Evolutionary conservation across 2,329 filamentous ascomycete species (phyloP), one percentile per base, ranked within the genome.

Genomic region (Zymoseptoria ardabiliae): DNA sequence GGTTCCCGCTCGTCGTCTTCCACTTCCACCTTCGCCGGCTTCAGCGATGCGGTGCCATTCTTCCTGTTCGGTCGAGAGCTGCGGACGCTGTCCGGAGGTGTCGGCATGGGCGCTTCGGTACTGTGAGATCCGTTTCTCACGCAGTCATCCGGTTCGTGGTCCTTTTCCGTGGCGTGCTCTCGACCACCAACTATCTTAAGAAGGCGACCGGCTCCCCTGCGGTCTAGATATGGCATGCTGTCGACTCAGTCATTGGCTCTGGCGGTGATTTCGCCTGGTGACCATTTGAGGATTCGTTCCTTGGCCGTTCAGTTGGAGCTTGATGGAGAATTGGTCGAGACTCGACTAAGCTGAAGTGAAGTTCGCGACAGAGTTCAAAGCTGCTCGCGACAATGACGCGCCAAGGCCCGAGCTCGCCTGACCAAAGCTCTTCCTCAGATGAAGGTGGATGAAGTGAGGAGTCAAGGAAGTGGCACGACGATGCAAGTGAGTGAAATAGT

Each of bases 1-100:
- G 57, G 58, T 17, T 58, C 58, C 10, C 57, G 50, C 51, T 58
- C 35, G 20, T 55, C 7, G 23, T 57, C 56, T 3, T 62, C 60
- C 2, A 56, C 55, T 19, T 60, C 52, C 21, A 25, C 50, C 50
- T n/a, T 54, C 23, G 20, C 20, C 45, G 50, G 20, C 22, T 25
- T 28, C 35, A 21, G 48, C 48, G n/a, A 9, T 9, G 20, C 51
- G 19, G 23, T 19, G 22, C 28, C 22, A 30, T 28, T 23, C 22
- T 53, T 53, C n/a, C 51, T 53, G 22, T 53, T 53, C 28, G 51
- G 28, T 28, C 51, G 30, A 28, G 56, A 61, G 19, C 55, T 56
- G 11, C 35, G n/a, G 4, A 35, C 22, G 45, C 51, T 58, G 22
- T 58, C 21, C 50, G 50, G 55, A 19, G 48, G 57, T 17, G 53